phyloP scores from a whole-genome alignment of 768 basidiomycete genomes.

The Leccinum rimulosum region DNA sequence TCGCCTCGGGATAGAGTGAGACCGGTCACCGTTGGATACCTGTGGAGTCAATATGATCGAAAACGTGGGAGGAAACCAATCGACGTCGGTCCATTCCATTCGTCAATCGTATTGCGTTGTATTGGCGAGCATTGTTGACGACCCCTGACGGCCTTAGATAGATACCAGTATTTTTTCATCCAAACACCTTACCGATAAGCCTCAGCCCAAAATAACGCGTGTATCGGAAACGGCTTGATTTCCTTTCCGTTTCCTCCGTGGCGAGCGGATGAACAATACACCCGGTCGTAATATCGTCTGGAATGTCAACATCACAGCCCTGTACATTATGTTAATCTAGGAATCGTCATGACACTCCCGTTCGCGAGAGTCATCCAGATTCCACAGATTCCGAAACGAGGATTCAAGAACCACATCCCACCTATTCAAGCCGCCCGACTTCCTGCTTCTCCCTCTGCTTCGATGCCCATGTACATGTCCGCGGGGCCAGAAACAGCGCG shows the following conservation, averaged over 20 bases:
- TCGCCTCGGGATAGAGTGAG: no score
- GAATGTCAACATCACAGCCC: neutral
- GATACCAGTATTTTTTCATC: neutral
- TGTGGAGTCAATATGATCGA: no score
- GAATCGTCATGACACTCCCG: neutral
- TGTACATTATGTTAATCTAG: neutral
- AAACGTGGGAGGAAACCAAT: no score
- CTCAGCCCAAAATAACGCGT: constrained; percentile 1
- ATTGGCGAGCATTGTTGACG: no score
- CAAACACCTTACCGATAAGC: no score
- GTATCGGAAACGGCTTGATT: neutral
- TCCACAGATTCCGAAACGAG: neutral
- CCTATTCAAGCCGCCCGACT: neutral
- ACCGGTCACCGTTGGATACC: no score
- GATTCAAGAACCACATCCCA: neutral
- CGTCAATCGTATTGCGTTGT: no score
- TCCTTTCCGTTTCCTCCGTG: constrained; percentile 3
- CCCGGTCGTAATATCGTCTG: neutral
- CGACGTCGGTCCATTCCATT: no score
- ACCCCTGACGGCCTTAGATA: neutral
- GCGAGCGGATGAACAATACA: neutral
- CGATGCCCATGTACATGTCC: constrained; percentile 4
- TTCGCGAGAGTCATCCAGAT: neutral
- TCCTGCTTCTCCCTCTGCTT: neutral
- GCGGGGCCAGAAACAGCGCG: neutral